phyloP scores from a whole-genome alignment of 192 early-diverging fungal genomes.

The Podochytrium sp. region DNA sequence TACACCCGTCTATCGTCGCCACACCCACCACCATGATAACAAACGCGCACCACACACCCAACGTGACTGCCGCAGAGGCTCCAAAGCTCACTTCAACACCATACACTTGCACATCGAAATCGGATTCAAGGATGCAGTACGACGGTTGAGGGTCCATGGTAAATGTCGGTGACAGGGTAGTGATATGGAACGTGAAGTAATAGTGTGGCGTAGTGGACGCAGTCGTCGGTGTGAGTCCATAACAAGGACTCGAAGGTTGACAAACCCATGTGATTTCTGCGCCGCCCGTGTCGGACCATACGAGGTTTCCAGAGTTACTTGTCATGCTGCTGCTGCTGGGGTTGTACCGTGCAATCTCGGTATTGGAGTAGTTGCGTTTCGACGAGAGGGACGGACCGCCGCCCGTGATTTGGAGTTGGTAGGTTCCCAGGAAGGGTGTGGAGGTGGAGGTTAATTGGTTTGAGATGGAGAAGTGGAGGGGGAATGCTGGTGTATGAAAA shows the following conservation, averaged over 20 bases:
- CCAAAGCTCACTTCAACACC: background rate
- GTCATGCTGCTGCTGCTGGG: background rate
- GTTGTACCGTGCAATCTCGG: background rate
- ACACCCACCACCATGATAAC: background rate
- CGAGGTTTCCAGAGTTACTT: background rate
- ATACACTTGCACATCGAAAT: slow-evolving; percentile 23
- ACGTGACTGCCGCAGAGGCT: slow-evolving; percentile 4
- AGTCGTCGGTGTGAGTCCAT: background rate
- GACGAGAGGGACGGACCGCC: background rate
- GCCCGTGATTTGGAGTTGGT: background rate
- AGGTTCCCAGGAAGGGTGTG: background rate
- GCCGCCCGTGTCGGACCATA: slow-evolving; percentile 2
- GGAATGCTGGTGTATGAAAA: background rate
- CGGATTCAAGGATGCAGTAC: slow-evolving; percentile 21
- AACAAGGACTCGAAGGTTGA: slow-evolving; percentile 8
- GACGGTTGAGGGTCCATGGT: background rate
- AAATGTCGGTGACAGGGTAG: background rate
- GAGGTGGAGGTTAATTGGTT: background rate
- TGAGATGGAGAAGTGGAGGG: background rate
- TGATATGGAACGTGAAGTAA: slow-evolving; percentile 8
- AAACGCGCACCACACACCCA: background rate
- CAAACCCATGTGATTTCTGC: slow-evolving; percentile 13
- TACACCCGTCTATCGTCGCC: background rate
- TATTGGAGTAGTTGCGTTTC: background rate
- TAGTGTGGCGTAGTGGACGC: background rate